phyloP scores from a whole-genome alignment of 2,329 filamentous ascomycete genomes.

The Tolypocladium guangdongense region DNA sequence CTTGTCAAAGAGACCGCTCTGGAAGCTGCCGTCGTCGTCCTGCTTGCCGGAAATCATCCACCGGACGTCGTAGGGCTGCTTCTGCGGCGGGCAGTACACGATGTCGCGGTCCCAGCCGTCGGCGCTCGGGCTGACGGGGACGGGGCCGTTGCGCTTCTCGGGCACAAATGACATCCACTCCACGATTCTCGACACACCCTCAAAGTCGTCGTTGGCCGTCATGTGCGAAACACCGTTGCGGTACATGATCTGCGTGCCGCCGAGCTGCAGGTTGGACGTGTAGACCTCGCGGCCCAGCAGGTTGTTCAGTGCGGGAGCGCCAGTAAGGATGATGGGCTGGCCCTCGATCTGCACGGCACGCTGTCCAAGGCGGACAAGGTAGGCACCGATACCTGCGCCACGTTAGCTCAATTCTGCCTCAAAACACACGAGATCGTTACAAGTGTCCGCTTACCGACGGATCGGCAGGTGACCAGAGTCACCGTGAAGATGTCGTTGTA shows the following conservation, averaged over 20 bases:
- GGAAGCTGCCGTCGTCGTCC: conserved; percentile 59
- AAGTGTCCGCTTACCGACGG: conserved; percentile 57
- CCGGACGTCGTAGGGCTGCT: conserved; percentile 83
- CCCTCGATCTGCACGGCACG: conserved; percentile 98
- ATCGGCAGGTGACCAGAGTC: conserved; percentile 93
- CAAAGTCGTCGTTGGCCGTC: conserved; percentile 95
- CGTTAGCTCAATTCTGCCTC: background rate
- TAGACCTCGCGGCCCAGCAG: conserved; percentile 96
- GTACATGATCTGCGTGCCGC: conserved; percentile 99
- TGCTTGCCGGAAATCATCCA: conserved; percentile 86
- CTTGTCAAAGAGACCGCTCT: conserved; percentile 88
- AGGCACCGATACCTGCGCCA: conserved; percentile 74
- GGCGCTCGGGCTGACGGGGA: conserved; percentile 78
- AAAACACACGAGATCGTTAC: background rate
- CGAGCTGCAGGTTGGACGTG: conserved; percentile 96
- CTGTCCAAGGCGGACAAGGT: conserved; percentile 94
- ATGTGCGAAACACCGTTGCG: conserved; percentile 99
- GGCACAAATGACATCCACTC: conserved; percentile 97
- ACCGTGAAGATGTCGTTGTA: conserved; percentile 99
- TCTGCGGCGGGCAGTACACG: conserved; percentile 68
- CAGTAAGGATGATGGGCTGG: conserved; percentile 96
- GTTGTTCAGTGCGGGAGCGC: conserved; percentile 96
- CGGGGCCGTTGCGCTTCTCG: conserved; percentile 84
- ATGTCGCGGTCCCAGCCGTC: conserved; percentile 93
- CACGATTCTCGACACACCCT: conserved; percentile 94